These are phyloP conservation scores for Zygotorulaspora florentina DNA, from an alignment of 805 yeast species.

Conservation along the genomic window DNA sequence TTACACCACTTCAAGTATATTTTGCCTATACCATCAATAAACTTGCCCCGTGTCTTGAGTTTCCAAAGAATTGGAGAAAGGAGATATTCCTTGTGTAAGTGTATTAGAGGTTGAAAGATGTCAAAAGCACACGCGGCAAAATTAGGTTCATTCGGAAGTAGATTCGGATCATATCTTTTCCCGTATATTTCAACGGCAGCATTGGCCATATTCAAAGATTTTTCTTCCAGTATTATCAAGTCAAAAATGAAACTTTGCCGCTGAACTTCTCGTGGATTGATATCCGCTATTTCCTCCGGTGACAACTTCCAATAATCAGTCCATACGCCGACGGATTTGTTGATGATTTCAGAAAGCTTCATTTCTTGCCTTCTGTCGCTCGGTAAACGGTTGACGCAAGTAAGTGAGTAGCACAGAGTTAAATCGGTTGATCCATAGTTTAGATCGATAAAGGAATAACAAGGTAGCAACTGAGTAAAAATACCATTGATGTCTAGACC, in stretches of 20 bases:
- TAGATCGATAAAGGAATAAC: constrained; percentile 31
- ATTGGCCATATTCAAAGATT: constrained; percentile 61
- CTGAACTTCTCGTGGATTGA: constrained; percentile 50
- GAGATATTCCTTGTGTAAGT: constrained; percentile 50
- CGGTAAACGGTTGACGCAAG: constrained; percentile 22
- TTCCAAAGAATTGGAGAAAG: constrained; percentile 56
- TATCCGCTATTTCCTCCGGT: constrained; percentile 47
- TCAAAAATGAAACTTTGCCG: constrained; percentile 76
- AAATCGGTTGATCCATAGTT: constrained; percentile 44
- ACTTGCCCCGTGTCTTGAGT: constrained; percentile 60
- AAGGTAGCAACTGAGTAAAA: constrained; percentile 34
- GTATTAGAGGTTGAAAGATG: constrained; percentile 52
- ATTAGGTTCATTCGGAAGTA: constrained; percentile 48
- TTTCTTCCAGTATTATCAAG: constrained; percentile 64
- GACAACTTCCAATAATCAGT: constrained; percentile 61
- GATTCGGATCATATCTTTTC: constrained; percentile 38
- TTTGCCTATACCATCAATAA: constrained; percentile 58
- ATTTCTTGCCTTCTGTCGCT: constrained; percentile 21
- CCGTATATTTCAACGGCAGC: constrained; percentile 61
- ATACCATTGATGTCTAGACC: constrained; percentile 36
- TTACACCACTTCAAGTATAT: constrained; percentile 62
- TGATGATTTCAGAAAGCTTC: constrained; percentile 34
- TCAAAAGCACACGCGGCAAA: constrained; percentile 57
- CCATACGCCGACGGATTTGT: constrained; percentile 50
- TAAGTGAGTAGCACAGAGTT: constrained; percentile 44